phyloP scores from a whole-genome alignment of 345 rosid species.

The Geranium rotundifolium region DNA sequence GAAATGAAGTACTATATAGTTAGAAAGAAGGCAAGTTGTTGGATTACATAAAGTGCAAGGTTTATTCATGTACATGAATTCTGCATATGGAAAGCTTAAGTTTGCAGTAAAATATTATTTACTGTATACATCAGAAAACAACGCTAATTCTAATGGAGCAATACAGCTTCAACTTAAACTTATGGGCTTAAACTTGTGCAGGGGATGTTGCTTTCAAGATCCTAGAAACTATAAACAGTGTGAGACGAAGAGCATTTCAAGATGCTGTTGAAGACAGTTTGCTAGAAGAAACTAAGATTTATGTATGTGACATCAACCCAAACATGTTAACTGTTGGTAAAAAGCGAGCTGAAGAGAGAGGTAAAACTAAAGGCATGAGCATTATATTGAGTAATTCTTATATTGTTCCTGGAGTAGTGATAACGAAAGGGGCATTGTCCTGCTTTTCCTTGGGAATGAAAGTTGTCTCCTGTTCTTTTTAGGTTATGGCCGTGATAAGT shows the following conservation, averaged over 20 bases:
- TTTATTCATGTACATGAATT: neutral
- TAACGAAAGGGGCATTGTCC: neutral
- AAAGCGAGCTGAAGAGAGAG: constrained; percentile 73
- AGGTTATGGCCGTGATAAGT: constrained; percentile 44
- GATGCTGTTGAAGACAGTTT: constrained; percentile 45
- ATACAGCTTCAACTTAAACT: neutral
- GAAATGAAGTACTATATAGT: too few relatives aligned
- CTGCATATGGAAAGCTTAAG: neutral
- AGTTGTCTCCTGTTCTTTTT: constrained; percentile 3
- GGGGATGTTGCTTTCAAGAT: constrained; percentile 94
- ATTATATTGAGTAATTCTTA: neutral
- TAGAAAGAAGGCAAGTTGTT: too few relatives aligned
- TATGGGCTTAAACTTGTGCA: constrained; percentile 22
- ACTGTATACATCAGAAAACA: neutral
- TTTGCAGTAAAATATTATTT: neutral
- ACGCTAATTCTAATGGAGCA: neutral
- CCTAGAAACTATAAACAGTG: constrained; percentile 44
- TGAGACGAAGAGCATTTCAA: constrained; percentile 43
- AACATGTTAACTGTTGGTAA: constrained; percentile 84
- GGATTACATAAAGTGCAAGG: neutral
- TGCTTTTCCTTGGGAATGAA: neutral
- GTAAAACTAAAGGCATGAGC: constrained; percentile 19
- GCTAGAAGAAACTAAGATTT: constrained; percentile 69
- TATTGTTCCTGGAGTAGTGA: neutral
- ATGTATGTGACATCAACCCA: constrained; percentile 84